Evolutionary conservation across 2,329 filamentous ascomycete genomes (phyloP), one percentile per base, ranked within the genome.

Genomic region (Thelonectria olida): DNA sequence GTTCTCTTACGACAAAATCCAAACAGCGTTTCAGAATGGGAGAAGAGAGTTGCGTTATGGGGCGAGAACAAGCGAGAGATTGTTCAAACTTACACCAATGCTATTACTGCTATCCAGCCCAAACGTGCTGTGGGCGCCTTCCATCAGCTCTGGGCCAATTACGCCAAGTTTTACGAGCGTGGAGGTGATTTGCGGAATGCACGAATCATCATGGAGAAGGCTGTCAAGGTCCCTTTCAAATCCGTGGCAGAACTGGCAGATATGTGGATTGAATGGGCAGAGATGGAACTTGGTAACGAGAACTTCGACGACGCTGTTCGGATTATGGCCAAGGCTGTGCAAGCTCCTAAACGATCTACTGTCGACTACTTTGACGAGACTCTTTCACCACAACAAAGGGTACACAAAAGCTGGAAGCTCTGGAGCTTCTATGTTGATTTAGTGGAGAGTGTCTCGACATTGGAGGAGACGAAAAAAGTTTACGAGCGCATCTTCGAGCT

Each of bases 401-500:
- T 99, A 3, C 96, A 99, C 81, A 99, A 99, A 83, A 97, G 93
- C 75, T 99, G 96, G 96, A 99, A 98, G 77, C 81, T 99, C 10
- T 99, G 96, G 96, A 97, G 93, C 78, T 99, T 99, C 82, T 99
- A 99, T 72, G 94, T 99, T 39, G 96, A 99, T 75, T 86, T 99
- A 2, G 94, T 99, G 3, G 96, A 99, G 77, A 97, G 93, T 76
- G 94, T 97, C 28, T 90, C 92, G 63, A 92, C 91, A 0, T 79
- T 99, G 15, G 93, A 97, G 20, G 95, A 98, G 78, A 97, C 95
- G 0, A 92, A 89, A 75, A 95, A 93, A 75, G 90, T 98, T 2
- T 99, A 99, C 77, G 96, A 99, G 76, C 87, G 96, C 57, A 98
- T 99, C 72, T 99, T 99, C 75, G 96, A 99, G 79, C 88, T 99